A percentile compares a stretch with the other conserved stretches of the same genome.
Conservation (phyloP, 2,329 filamentous ascomycete genomes). For the Verticillium tricorpus region DNA sequence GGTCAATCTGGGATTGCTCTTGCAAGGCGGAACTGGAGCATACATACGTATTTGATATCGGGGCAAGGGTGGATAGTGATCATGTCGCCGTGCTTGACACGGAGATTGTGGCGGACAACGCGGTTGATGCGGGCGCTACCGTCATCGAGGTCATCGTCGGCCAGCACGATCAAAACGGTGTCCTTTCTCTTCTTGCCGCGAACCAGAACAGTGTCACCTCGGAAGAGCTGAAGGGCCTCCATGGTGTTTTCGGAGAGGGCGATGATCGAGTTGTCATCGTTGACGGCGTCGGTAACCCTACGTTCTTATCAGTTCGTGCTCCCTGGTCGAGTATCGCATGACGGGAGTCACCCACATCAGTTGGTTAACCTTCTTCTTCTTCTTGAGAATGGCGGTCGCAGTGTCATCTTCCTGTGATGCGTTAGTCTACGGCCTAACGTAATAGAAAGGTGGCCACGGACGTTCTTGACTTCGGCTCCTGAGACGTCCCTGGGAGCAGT, state of each 20-base stretch:
- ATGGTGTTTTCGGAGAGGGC: slow-evolving; percentile 97
- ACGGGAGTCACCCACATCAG: slow-evolving; percentile 66
- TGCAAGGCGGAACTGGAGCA: not conserved
- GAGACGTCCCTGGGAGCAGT: slow-evolving; percentile 68
- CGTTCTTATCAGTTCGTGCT: slow-evolving; percentile 10
- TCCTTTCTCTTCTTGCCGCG: slow-evolving; percentile 99
- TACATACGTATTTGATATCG: slow-evolving; percentile 98
- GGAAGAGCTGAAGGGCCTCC: slow-evolving; percentile 97
- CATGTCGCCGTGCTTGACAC: slow-evolving; percentile 97
- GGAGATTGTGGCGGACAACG: slow-evolving; percentile 95
- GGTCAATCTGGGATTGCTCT: slow-evolving; percentile 2
- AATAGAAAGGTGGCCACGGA: slow-evolving; percentile 39
- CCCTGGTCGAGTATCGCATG: not conserved
- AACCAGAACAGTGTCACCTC: slow-evolving; percentile 94
- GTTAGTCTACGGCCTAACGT: slow-evolving; percentile 25
- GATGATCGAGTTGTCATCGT: slow-evolving; percentile 99
- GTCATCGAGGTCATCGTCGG: slow-evolving; percentile 96
- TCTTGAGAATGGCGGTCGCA: slow-evolving; percentile 95
- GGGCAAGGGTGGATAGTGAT: slow-evolving; percentile 96
- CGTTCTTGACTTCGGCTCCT: slow-evolving; percentile 79
- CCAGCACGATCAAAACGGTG: slow-evolving; percentile 94
- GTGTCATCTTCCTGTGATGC: slow-evolving; percentile 73
- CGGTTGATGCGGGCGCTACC: slow-evolving; percentile 97
- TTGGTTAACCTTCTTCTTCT: slow-evolving; percentile 99
- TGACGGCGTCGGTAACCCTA: slow-evolving; percentile 95